Base-by-base conservation (phyloP, 371 early-diverging fungal genomes). In the Entomophthora muscae region DNA sequence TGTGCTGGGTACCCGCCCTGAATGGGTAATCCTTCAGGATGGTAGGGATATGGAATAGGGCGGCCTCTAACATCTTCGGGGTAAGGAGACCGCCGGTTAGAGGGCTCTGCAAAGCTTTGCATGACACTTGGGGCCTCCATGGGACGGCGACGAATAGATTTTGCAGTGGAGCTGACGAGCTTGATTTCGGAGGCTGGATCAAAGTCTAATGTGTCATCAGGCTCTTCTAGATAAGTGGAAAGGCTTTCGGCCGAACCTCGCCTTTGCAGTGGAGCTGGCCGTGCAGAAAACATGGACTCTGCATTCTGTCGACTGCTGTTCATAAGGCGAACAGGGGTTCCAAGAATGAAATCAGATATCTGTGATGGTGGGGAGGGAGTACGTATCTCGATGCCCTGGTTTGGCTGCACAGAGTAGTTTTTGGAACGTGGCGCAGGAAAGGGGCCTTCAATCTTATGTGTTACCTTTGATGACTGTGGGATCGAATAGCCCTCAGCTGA, bases 51-150 rank as follows among this genome's bases (percentile, higher is more conserved):
- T 7, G 24, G 31, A 5, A 58, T 58, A 17, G 31, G 30, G 21
- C 59, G 23, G 30, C 59, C 59, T 7, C 59, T 12, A 17, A 58
- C 59, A 58, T 58, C 59, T 32, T 58, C 59, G 21, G 30, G 13
- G 30, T 58, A 58, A 31, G 59, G 59, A 21, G 31, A 24, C 7
- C 28, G 28, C 5, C 12, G 55, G 28, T 26, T 55, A 21, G 55
- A 3, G 42, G 42, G 42, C 42, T 42, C 42, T 10, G 42, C 42
- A 42, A 42, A 42, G 28, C 24, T 27, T 31, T 58, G 59, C 31
- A 58, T 12, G 21, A 22, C 31, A 27, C 28, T 7, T 13, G 59
- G 59, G 23, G 59, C 59, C 26, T 58, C 59, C 21, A 58, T 21
- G 21, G 59, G 59, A 7, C 59, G 23, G 10, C 59, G 23, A 21